Evolutionary conservation across 1,139 yeast genomes (phyloP).

Genomic region (Pichia sp.): DNA sequence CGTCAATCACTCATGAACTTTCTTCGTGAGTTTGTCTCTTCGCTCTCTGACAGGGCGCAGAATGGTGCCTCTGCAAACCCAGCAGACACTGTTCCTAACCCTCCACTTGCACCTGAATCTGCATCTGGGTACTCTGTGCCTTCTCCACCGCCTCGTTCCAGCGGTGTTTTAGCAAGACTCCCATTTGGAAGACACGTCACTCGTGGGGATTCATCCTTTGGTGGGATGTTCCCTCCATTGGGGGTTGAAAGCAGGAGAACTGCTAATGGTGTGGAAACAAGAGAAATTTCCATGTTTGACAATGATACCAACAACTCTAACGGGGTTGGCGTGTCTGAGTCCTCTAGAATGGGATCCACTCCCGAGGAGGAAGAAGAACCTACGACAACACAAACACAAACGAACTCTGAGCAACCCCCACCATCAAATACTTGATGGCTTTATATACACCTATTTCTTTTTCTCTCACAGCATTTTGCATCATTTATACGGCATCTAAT

Average conservation of each 20-base stretch:
- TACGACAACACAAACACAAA: too few species aligned
- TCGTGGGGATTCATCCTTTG: neutral
- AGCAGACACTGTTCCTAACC: neutral
- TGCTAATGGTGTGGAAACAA: constrained; percentile 40
- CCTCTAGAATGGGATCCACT: too few species aligned
- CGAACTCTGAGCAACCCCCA: too few species aligned
- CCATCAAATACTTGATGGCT: too few species aligned
- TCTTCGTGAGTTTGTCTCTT: constrained; percentile 9
- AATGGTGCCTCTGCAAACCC: too few species aligned
- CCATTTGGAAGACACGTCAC: constrained; percentile 4
- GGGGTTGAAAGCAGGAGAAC: constrained; percentile 51
- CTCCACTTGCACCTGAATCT: neutral
- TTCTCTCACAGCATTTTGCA: too few species aligned
- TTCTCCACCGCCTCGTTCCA: constrained; percentile 1
- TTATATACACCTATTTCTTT: too few species aligned
- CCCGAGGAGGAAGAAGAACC: too few species aligned
- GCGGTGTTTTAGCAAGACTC: neutral
- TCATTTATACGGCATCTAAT: too few species aligned
- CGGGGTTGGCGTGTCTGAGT: neutral
- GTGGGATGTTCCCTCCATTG: constrained; percentile 35
- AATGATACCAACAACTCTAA: neutral
- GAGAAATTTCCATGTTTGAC: constrained; percentile 11
- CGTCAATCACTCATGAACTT: constrained; percentile 9
- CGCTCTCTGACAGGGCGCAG: neutral
- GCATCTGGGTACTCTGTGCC: too few species aligned